These are phyloP conservation scores for Rhodofomes roseus DNA, from an alignment of 1,284 basidiomycete species.

Conservation along the genomic window DNA sequence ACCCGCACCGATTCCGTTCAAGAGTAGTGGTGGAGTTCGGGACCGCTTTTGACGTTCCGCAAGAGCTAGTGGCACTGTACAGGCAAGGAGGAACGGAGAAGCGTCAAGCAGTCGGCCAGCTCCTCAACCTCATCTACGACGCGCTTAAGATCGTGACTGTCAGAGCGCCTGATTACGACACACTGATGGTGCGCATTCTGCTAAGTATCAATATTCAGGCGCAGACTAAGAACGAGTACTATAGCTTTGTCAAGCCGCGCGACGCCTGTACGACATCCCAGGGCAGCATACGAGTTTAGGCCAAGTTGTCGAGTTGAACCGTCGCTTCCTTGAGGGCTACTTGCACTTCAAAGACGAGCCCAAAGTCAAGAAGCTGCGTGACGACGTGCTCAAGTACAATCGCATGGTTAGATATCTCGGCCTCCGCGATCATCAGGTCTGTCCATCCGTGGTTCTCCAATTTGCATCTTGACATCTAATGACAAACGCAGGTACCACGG, in stretches of 20 bases:
- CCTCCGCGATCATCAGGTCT: constrained; percentile 94
- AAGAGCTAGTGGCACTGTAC: constrained; percentile 86
- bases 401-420: constrained; percentile 88
- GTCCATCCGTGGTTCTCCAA: constrained; percentile 3
- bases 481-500: constrained; percentile 58
- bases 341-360: constrained; percentile 93
- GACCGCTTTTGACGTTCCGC: constrained; percentile 84
- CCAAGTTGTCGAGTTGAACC: constrained; percentile 96
- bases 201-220: not conserved
- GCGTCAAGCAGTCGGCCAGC: constrained; percentile 85
- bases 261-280: constrained; percentile 92
- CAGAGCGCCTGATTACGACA: constrained; percentile 96
- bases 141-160: constrained; percentile 96
- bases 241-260: constrained; percentile 92
- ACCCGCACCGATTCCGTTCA: constrained; percentile 92
- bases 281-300: constrained; percentile 93
- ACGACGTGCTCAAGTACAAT: constrained; percentile 92
- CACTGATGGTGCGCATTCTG: constrained; percentile 76
- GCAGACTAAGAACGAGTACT: constrained; percentile 1
- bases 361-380: constrained; percentile 78
- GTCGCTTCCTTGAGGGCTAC: constrained; percentile 94
- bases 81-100: constrained; percentile 88
- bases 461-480: not conserved
- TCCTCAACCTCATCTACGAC: constrained; percentile 93
- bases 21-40: constrained; percentile 98